Base-by-base conservation (phyloP, 306 rosid species). In the Glycine latifolia region DNA sequence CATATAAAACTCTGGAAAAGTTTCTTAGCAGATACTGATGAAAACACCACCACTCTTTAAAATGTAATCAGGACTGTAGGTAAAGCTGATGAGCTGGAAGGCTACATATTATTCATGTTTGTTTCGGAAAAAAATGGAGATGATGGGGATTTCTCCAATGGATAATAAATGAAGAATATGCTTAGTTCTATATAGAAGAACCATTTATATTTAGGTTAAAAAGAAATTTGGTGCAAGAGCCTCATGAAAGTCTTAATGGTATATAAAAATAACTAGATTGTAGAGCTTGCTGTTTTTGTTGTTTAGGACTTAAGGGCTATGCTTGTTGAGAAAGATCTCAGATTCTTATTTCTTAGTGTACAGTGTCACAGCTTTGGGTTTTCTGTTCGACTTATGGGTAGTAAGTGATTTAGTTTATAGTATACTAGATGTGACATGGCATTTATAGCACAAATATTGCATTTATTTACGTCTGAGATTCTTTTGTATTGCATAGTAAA, bases 51-150 rank as follows among this genome's bases (percentile, higher is more conserved):
- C 44, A 63, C 20, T 63, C 70, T 6, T 63, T 4, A 65, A 37
- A 37, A 39, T 65, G 11, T 37, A 12, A 26, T 33, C 10, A 12
- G 46, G 20, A 10, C 17, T 35, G 48, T 66, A 39, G 12, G 50
- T 66, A 66, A 66, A 66, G 10, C 50, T 66, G 71, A 39, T 39
- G 71, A 66, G 20, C 49, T 12, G 13, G 49, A 65, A 35, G 26
- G 71, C 49, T 37, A 3, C 49, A 37, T 14, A 65, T 2, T 14
- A 13, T 13, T 65, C 48, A 1, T 14, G 70, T 13, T 13, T 37
- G 48, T 66, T 66, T 66, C 1, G 31, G 17, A 66, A 66, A 39
- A 41, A 66, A 1, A 14, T 41, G 49, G 11, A 39, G 20, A 37
- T 0, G 10, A 39, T 8, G 20, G 2, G 31, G 71, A 66, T 43